Percentiles rank a stretch among this genome's conserved stretches.
Evolutionary conservation across 257 asterid species (phyloP).

Genomic region (Jaltomata sinuosa): DNA sequence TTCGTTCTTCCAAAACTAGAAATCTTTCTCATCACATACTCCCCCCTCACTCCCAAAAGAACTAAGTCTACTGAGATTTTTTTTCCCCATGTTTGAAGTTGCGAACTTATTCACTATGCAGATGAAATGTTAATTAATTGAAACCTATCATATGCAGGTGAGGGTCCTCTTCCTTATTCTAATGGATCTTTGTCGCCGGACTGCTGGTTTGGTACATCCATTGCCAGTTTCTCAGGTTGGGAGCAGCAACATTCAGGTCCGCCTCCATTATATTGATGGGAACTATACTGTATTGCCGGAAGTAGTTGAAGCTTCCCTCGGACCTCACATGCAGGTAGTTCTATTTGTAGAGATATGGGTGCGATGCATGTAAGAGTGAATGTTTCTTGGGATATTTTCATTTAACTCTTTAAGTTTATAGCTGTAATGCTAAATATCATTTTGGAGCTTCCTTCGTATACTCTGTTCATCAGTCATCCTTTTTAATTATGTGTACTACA

Average conservation of each 20-base stretch:
- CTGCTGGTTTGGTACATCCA: conserved; percentile 71
- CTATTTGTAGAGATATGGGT: background rate
- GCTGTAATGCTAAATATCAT: background rate
- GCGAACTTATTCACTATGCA: background rate
- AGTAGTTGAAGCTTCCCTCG: conserved; percentile 98
- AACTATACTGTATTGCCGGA: conserved; percentile 92
- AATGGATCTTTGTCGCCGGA: conserved; percentile 97
- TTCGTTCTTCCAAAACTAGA: background rate
- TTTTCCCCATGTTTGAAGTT: background rate
- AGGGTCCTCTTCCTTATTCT: conserved; percentile 92
- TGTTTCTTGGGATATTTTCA: background rate
- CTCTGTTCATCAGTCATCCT: background rate
- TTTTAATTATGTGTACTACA: background rate
- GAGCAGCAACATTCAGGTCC: conserved; percentile 77
- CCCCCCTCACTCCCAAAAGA: background rate
- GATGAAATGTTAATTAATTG: background rate
- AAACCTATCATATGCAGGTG: conserved; percentile 52
- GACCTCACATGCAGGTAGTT: conserved; percentile 99
- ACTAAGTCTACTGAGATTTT: background rate
- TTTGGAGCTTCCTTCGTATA: background rate
- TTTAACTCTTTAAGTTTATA: background rate
- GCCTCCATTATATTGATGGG: conserved; percentile 96
- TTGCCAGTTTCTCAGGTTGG: conserved; percentile 98
- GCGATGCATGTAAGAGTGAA: background rate
- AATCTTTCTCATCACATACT: background rate